Conservation (phyloP, 495 filamentous ascomycete genomes). For the Emericellopsis terricola region DNA sequence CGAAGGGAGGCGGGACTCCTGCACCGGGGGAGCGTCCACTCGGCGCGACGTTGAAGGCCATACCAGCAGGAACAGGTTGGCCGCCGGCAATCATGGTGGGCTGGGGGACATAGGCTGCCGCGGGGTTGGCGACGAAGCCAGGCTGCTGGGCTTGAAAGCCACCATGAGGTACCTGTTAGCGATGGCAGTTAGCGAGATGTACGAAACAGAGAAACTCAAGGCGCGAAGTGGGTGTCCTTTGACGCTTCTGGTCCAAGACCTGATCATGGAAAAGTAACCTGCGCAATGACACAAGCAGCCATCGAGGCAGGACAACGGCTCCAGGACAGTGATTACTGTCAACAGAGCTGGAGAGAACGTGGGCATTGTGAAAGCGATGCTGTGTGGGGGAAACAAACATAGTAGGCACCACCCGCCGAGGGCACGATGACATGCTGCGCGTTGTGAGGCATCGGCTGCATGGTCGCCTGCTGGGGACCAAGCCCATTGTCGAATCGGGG, state of each 20-base stretch:
- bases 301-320: too few species aligned
- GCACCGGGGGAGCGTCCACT: slow-evolving; percentile 1
- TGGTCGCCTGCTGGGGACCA: not conserved
- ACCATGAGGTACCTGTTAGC: not conserved
- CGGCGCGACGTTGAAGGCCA: not conserved
- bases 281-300: too few species aligned
- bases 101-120: slow-evolving; percentile 7
- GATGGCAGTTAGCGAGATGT: not conserved
- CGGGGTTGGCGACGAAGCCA: slow-evolving; percentile 2
- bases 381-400: slow-evolving; percentile 3
- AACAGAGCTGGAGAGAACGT: too few species aligned
- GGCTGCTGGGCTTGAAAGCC: slow-evolving; percentile 3
- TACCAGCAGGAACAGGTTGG: slow-evolving; percentile 1
- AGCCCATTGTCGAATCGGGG: slow-evolving; percentile 19
- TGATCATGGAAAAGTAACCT: too few species aligned
- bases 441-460: too few species aligned
- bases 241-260: too few species aligned
- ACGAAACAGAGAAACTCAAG: not conserved
- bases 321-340: too few species aligned
- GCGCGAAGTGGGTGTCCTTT: too few species aligned
- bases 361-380: too few species aligned
- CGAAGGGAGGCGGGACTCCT: slow-evolving; percentile 1
- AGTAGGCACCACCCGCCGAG: too few species aligned
- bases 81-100: slow-evolving; percentile 6
- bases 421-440: too few species aligned